Base-by-base conservation (phyloP, 768 basidiomycete species). In the Podaxis carcinomalis region DNA sequence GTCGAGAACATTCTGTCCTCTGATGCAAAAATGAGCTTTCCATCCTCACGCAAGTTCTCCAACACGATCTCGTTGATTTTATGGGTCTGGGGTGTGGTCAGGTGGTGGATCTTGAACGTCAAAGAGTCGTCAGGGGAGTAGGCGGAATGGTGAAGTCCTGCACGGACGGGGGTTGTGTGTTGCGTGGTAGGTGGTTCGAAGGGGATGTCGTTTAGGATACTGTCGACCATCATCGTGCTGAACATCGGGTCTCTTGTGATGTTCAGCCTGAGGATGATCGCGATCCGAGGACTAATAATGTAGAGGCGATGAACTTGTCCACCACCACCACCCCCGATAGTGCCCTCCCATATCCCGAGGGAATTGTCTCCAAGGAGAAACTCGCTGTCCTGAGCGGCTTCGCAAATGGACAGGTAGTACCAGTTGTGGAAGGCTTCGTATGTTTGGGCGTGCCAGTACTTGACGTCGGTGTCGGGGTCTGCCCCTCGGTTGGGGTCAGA, bases 281-380 rank as follows among this genome's bases (percentile, higher is more conserved):
- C 70, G 53, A 75, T 62, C 27, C 68, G 69, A 40, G 76, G 75
- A 67, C 73, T 74, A 65, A 77, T 57, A 53, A 76, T 65, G 59
- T 70, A 74, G n/a, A 77, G 16, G 16, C 66, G 63, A 53, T 75
- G 76, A 27, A 72, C 65, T 25, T 64, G 59, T 42, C 63, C 63
- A 5, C 6, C 56, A 5, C 6, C 56, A 3, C 5, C 16, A 49
- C 64, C 67, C 50, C 47, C 56, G 6, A 72, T 60, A 27, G 61
- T 50, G 21, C 76, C 76, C 59, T 77, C 76, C 71, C 71, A 69
- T 1, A 75, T 59, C 1, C 75, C 72, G 51, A 75, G 73, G 5
- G 66, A 62, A 55, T 74, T 73, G 25, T 68, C 62, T 4, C 70
- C 66, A 23, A 77, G 63, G 13, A 75, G 67, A 51, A 77, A 77